These are phyloP conservation scores for Pythium guiyangense DNA, from an alignment of 352 stramenopile genomes.

Conservation along the genomic window DNA sequence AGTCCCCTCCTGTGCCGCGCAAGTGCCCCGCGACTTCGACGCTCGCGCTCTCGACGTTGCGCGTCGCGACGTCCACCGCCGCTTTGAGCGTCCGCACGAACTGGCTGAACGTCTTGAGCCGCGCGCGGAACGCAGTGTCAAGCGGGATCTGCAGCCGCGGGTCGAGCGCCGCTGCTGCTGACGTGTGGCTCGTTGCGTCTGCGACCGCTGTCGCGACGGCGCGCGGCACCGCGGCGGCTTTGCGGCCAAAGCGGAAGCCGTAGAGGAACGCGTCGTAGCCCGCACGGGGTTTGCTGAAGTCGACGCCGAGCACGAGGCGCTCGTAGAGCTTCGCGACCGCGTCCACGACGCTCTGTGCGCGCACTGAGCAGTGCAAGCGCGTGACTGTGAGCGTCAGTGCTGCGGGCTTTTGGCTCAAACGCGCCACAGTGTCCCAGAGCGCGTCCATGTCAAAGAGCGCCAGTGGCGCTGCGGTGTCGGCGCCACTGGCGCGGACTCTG, in stretches of 20 bases:
- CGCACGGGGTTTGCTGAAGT: slow-evolving; percentile 51
- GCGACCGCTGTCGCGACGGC: slow-evolving; percentile 24
- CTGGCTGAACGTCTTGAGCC: slow-evolving; percentile 53
- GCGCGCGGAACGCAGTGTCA: slow-evolving; percentile 38
- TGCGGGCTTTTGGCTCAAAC: slow-evolving; percentile 43
- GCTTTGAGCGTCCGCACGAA: slow-evolving; percentile 49
- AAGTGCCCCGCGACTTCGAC: slow-evolving; percentile 40
- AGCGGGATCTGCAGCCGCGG: slow-evolving; percentile 36
- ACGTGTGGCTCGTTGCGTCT: not conserved
- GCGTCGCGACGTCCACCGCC: slow-evolving; percentile 46
- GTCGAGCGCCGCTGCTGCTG: slow-evolving; percentile 29
- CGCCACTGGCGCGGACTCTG: slow-evolving; percentile 24
- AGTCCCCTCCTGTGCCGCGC: slow-evolving; percentile 46
- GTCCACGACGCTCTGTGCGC: slow-evolving; percentile 52
- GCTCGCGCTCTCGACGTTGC: slow-evolving; percentile 54
- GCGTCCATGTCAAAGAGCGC: slow-evolving; percentile 61
- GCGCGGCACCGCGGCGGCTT: slow-evolving; percentile 25
- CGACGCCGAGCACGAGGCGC: slow-evolving; percentile 51
- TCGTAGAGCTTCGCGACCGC: slow-evolving; percentile 59
- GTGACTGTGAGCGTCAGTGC: slow-evolving; percentile 42
- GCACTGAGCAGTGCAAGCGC: slow-evolving; percentile 53
- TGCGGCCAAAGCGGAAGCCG: slow-evolving; percentile 69
- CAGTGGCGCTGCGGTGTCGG: slow-evolving; percentile 13
- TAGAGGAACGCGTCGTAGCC: slow-evolving; percentile 53
- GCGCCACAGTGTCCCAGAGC: slow-evolving; percentile 48